These are phyloP conservation scores for Lentinula aciculospora DNA, from an alignment of 768 basidiomycete genomes.

Conservation along the genomic window DNA sequence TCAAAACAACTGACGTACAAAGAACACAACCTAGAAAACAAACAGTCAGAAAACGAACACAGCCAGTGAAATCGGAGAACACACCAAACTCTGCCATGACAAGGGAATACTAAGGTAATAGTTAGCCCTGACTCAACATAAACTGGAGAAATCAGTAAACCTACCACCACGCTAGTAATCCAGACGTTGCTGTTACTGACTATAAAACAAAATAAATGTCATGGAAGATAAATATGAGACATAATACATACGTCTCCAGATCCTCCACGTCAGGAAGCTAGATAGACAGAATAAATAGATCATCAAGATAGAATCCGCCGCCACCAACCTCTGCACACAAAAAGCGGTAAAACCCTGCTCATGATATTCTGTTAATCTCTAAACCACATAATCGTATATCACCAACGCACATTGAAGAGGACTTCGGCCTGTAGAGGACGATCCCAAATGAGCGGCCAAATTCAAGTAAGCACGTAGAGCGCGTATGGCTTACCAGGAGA, in stretches of 20 bases:
- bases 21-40: slow-evolving; percentile 23
- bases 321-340: slow-evolving; percentile 43
- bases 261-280: slow-evolving; percentile 44
- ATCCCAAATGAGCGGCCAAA: too few relatives aligned
- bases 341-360: slow-evolving; percentile 42
- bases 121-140: slow-evolving; percentile 20
- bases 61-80: neutral
- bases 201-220: slow-evolving; percentile 9
- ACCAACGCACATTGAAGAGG: slow-evolving; percentile 33
- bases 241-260: slow-evolving; percentile 36
- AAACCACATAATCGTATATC: neutral
- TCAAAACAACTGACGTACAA: slow-evolving; percentile 17
- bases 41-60: neutral
- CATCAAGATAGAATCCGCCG: too few relatives aligned
- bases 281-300: too few relatives aligned
- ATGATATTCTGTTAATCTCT: too few relatives aligned
- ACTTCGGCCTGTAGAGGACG: slow-evolving; percentile 36
- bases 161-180: slow-evolving; percentile 15
- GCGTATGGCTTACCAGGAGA: slow-evolving; percentile 29
- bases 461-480: too few relatives aligned
- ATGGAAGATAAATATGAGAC: neutral
- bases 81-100: slow-evolving; percentile 23
- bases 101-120: slow-evolving; percentile 17
- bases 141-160: slow-evolving; percentile 12
- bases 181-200: slow-evolving; percentile 34